Evolutionary conservation across 129 eudicot genomes (phyloP), one percentile per base, ranked within the genome.

Genomic region (Escallonia rubra): DNA sequence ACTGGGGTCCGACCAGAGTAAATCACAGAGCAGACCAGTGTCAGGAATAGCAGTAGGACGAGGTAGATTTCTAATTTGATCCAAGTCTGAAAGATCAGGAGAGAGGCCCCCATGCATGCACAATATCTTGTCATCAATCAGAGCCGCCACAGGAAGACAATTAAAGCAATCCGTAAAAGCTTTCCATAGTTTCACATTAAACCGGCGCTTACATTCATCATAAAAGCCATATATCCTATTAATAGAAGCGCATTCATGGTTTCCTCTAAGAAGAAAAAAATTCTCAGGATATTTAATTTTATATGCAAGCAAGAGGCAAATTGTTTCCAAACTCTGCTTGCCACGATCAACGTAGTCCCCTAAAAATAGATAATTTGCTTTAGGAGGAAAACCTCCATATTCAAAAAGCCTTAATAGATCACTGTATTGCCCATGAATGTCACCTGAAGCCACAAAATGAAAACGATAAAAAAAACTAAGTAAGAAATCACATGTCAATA

Each of bases 81-180:
- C 90, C 76, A 90, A 73, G 56, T 80, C 71, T 2, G 78, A 59
- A 65, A 90, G 89, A 62, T 90, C 97, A 4, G 97, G 97, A 52
- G 95, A 90, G 14, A 90, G 92, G 5, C 97, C 97, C 54, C 97
- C 97, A 74, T 90, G 97, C 97, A 90, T 90, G 86, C 96, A 90
- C 85, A 87, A 68, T 72, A 90, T 87, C 82, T 87, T 87, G 77
- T 90, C 97, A 74, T 90, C 96, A 42, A 87, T 59, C 13, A 90
- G 89, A 62, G 97, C 97, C 38, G 96, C 95, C 67, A 90, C 97
- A 13, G 97, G 97, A 57, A 90, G 88, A 79, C 95, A 90, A 55
- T 90, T 90, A 66, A 90, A 90, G 73, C 94, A 81, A 40, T 90
- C 91, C 1, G 95, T 90, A 69, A 90, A 90, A 54, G 82, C 76